Base-by-base conservation (phyloP, 129 eudicot species). In the Flaveria sonorensis region DNA sequence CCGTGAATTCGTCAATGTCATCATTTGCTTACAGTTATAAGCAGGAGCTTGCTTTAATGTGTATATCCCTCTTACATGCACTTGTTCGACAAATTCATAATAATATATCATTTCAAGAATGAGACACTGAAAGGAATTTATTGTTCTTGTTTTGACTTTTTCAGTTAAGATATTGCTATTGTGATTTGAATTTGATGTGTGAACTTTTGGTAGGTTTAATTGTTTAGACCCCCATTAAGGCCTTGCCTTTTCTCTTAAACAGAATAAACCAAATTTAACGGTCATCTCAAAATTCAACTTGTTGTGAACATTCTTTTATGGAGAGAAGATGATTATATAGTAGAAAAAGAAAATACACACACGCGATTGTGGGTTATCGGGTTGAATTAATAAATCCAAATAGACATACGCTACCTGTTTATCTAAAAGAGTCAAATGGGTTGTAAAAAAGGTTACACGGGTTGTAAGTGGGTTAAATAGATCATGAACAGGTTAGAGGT, bases 1-100 rank as follows among this genome's bases (percentile, higher is more conserved):
- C 64, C 26, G 78, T 72, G 53, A 61, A 70, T 28, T 24, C 39
- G 82, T 71, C 83, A 71, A 51, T 72, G 30, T 75, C 65, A 50
- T 36, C 40, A 61, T 30, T 70, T 70, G 30, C 51, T 59, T 69
- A 21, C 82, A 19, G 36, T 60, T 46, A 19, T 47, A 59, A 21
- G 59, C 53, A 8, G 55, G 48, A 61, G 42, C 43, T 26, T 26
- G 68, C 28, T 61, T 61, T 14, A 21, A 59, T 19, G 40, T 36
- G 40, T 36, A 36, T 36, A 36, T 36, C 40, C 40, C 40, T 36
- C 40, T 36, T 36, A 21, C 19, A n/a, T n/a, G 61, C 24, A 20
- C 61, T 70, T 68, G 57, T 45, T 68, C 1, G 73, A 70, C 19
- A 70, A 47, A 13, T 48, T 14, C 53, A 42, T 66, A 9, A 53